Evolutionary conservation across 306 rosid genomes (phyloP).

Genomic region (Acmispon strigosus): DNA sequence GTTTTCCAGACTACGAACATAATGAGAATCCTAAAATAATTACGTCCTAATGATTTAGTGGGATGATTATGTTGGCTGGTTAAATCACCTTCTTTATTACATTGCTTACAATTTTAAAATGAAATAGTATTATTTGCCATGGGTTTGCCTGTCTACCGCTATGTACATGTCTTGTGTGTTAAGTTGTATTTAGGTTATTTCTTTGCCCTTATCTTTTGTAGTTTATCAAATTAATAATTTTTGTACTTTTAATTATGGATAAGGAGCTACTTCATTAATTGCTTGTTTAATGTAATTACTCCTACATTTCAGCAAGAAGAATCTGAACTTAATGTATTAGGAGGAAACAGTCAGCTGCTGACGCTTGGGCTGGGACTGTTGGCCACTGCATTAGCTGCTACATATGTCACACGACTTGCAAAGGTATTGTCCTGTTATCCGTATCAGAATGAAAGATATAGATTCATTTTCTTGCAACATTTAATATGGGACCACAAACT

Average conservation of each 20-base stretch:
- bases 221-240: not conserved
- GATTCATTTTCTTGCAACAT: not conserved
- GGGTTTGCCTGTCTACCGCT: not conserved
- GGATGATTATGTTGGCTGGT: too few relatives aligned
- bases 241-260: not conserved
- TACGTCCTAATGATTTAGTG: too few relatives aligned
- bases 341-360: conserved; percentile 75
- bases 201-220: not conserved
- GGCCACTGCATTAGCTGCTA: conserved; percentile 78
- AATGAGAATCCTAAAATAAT: too few relatives aligned
- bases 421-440: conserved; percentile 46
- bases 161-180: not conserved
- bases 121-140: not conserved
- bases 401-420: conserved; percentile 83
- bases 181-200: not conserved
- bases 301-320: conserved; percentile 81
- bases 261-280: not conserved
- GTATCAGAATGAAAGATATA: not conserved
- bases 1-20: too few relatives aligned
- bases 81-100: too few relatives aligned
- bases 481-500: not conserved
- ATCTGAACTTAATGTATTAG: conserved; percentile 49
- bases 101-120: too few relatives aligned
- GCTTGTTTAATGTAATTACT: conserved; percentile 14
- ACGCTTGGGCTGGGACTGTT: conserved; percentile 84